phyloP scores from a whole-genome alignment of 192 early-diverging fungal genomes.

The Cetraspora pellucida region DNA sequence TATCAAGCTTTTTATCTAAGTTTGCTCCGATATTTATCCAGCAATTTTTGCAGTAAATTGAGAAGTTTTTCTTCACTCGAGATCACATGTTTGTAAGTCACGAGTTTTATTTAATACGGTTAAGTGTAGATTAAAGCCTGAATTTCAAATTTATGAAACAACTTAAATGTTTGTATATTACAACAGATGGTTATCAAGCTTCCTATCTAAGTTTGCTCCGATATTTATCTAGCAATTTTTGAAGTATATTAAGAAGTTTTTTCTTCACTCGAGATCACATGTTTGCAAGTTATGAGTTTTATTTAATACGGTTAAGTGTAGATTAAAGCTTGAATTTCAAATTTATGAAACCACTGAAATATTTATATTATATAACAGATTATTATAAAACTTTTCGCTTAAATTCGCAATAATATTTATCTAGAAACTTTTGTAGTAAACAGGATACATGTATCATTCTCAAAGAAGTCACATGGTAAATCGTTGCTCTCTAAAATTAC shows the following conservation, averaged over 20 bases:
- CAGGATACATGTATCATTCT: too few relatives aligned
- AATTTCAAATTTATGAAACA: not conserved
- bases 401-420: not conserved
- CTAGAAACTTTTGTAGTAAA: not conserved
- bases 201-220: not conserved
- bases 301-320: not conserved
- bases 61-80: too few relatives aligned
- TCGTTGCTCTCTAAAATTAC: too few relatives aligned
- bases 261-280: not conserved
- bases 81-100: too few relatives aligned
- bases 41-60: too few relatives aligned
- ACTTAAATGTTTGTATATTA: not conserved
- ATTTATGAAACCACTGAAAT: not conserved
- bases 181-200: not conserved
- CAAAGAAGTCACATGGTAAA: too few relatives aligned
- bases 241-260: too few relatives aligned
- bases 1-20: too few relatives aligned
- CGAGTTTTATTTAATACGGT: too few relatives aligned
- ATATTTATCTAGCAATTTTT: not conserved
- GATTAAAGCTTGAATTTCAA: not conserved
- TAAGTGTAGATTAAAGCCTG: too few relatives aligned
- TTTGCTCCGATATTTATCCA: too few relatives aligned
- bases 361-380: not conserved
- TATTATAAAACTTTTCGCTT: not conserved
- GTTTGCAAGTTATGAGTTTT: not conserved